These are phyloP conservation scores for Trichoderma harzianum DNA, from an alignment of 2,329 filamentous ascomycete species.

Conservation along the genomic window DNA sequence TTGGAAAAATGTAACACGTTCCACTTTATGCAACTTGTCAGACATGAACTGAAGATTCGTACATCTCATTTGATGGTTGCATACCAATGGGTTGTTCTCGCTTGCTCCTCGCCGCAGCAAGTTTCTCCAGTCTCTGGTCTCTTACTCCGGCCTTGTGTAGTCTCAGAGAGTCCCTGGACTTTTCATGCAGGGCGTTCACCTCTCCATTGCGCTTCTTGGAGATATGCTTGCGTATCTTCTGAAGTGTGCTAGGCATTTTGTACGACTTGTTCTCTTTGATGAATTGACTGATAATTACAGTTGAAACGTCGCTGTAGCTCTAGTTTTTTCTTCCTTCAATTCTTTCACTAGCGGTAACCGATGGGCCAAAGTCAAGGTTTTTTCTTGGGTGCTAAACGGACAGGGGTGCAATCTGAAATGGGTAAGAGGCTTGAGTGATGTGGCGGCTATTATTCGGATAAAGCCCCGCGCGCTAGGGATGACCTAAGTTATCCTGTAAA, in stretches of 20 bases:
- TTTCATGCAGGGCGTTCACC: slow-evolving; percentile 75
- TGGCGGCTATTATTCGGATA: slow-evolving; percentile 16
- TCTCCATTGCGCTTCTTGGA: slow-evolving; percentile 78
- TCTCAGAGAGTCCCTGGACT: slow-evolving; percentile 80
- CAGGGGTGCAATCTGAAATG: neutral
- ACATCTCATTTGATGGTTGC: neutral
- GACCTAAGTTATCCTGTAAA: neutral
- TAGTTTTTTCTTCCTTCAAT: neutral
- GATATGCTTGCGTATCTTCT: slow-evolving; percentile 86
- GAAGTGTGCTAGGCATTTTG: slow-evolving; percentile 71
- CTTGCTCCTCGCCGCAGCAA: slow-evolving; percentile 67
- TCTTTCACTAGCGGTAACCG: neutral
- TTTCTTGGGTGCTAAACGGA: neutral
- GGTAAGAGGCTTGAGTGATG: neutral
- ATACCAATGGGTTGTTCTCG: slow-evolving; percentile 72
- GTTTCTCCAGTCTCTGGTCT: slow-evolving; percentile 76
- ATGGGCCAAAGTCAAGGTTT: neutral
- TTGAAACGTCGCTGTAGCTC: neutral
- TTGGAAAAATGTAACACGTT: slow-evolving; percentile 61
- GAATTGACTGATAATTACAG: neutral
- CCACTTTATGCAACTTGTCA: slow-evolving; percentile 18
- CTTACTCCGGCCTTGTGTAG: slow-evolving; percentile 75
- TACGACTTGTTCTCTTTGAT: neutral
- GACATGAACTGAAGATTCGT: neutral
- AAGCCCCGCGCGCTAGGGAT: neutral